Base-by-base conservation (phyloP, 139 green algal genomes). In the Closterium sp. region DNA sequence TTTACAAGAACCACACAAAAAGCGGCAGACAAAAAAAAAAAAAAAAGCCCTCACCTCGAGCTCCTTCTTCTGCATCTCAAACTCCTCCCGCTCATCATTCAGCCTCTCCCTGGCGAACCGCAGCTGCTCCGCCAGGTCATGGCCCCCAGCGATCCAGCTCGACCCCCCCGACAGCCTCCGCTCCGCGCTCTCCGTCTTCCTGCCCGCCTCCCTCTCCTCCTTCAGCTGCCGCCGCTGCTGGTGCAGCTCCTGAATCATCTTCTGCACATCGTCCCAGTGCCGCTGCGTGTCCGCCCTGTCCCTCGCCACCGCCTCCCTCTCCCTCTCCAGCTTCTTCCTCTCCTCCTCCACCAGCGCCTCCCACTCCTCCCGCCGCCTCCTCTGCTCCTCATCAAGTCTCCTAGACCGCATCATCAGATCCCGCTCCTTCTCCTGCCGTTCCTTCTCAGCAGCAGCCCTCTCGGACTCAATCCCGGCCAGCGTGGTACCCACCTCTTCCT, bases 391-490 rank as follows among this genome's bases (percentile, higher is more conserved):
- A 16, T 86, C 83, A 21, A 86, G 83, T 23, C 83, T 32, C 83
- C 83, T 21, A 23, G 30, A 34, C 0, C 83, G 83, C 9, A 2
- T 23, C n/a, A 86, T 86, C 4, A 86, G 7, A 4, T 86, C 83
- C 83, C 83, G 83, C 83, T 86, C 83, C n/a, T 33, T 32, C 83
- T 86, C 83, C n/a, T 33, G 83, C 83, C 83, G 83, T 28, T 86
- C 83, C n/a, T 32, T 33, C n/a, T 86, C 83, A 12, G 83, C 83
- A 34, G 83, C 83, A 32, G 83, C 83, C n/a, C 83, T 86, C 83
- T 86, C 30, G 2, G n/a, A 34, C 83, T 86, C 83, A 32, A 86
- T 33, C n/a, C n/a, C 83, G 1, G 83, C 83, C 83, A 86, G n/a
- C 28, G 30, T 86, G 3, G 83, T 33, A 1, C 9, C 83, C 28